Base-by-base conservation (phyloP, 1,139 yeast species). In the Sporopachydermia cereana region DNA sequence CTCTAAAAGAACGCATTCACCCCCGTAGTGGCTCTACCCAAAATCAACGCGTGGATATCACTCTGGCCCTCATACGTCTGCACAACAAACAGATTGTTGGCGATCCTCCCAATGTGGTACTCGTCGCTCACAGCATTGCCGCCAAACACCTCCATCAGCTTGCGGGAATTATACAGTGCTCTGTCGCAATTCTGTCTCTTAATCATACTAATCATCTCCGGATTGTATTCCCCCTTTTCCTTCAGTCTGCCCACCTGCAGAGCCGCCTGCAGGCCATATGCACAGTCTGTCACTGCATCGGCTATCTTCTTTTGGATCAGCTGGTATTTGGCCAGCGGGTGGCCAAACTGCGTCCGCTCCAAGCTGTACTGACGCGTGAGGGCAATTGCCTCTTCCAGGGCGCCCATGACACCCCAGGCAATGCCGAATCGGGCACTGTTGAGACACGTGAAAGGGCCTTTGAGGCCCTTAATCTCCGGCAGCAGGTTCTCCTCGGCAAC, bases 11-110 rank as follows among this genome's bases (percentile, higher is more conserved):
- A 67, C 1, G 68, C 72, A 24, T 59, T 57, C 45, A 58, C 58
- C 2, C 72, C 72, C 7, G 72, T 68, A 36, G 66, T 64, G 30
- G 68, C 71, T 39, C 72, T 54, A 21, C 72, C 72, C 17, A 68
- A 55, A 36, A 66, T 66, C 43, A 67, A 55, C 3, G 64, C 69
- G 49, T 67, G 72, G 46, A 67, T 67, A 49, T 67, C 72, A 48
- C 68, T 62, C 50, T 68, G 72, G 31, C 72, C 72, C 54, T 67
- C 72, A 48, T 67, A 66, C 24, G 71, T 66, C 54, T 67, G 72
- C 16, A 66, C 71, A 5, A 67, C 70, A 56, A 63, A 67, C 48
- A 68, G 55, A 52, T 68, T 67, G 46, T 63, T 66, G 4, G 69
- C 67, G 46, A 68, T 66, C 45, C 72, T 57, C 16, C 67, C 69